A percentile compares a stretch with the other conserved stretches of the same genome.
phyloP scores from a whole-genome alignment of 495 filamentous ascomycete species.

The Aspergillus bridgeri region DNA sequence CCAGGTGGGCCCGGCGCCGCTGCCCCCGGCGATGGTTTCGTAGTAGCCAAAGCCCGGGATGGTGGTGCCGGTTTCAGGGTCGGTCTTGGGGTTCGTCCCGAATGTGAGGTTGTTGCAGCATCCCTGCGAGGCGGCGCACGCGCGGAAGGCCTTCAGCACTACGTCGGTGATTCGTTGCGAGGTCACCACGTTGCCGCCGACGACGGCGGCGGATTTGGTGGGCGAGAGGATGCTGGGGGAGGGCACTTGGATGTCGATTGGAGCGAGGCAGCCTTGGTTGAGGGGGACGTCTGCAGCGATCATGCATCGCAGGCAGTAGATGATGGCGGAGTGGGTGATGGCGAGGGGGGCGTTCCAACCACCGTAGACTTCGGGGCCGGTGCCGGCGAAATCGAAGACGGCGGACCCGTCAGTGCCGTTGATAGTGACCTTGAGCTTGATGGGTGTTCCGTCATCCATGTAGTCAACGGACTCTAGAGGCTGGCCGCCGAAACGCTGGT shows the following conservation, averaged over 20 bases:
- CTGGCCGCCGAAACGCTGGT: conserved; percentile 70
- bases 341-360: conserved; percentile 95
- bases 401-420: conserved; percentile 81
- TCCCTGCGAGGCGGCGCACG: conserved; percentile 87
- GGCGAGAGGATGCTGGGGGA: conserved; percentile 79
- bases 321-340: conserved; percentile 92
- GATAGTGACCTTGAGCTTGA: conserved; percentile 80
- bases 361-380: conserved; percentile 88
- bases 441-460: conserved; percentile 97
- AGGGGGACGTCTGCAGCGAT: conserved; percentile 92
- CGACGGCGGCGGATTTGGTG: conserved; percentile 83
- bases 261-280: conserved; percentile 91
- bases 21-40: conserved; percentile 93
- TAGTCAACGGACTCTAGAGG: conserved; percentile 83
- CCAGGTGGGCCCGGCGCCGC: conserved; percentile 84
- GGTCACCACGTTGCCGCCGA: conserved; percentile 93
- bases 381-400: conserved; percentile 81
- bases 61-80: conserved; percentile 78
- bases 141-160: conserved; percentile 84
- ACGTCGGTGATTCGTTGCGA: conserved; percentile 91
- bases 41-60: conserved; percentile 94
- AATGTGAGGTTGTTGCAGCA: conserved; percentile 81
- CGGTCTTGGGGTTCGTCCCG: conserved; percentile 36
- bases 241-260: conserved; percentile 84
- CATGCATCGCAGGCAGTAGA: conserved; percentile 91